A percentile compares a stretch with the other conserved stretches of the same genome.
These are phyloP conservation scores for Rhodotorula diobovata DNA, from an alignment of 768 basidiomycete species.

Conservation along the genomic window DNA sequence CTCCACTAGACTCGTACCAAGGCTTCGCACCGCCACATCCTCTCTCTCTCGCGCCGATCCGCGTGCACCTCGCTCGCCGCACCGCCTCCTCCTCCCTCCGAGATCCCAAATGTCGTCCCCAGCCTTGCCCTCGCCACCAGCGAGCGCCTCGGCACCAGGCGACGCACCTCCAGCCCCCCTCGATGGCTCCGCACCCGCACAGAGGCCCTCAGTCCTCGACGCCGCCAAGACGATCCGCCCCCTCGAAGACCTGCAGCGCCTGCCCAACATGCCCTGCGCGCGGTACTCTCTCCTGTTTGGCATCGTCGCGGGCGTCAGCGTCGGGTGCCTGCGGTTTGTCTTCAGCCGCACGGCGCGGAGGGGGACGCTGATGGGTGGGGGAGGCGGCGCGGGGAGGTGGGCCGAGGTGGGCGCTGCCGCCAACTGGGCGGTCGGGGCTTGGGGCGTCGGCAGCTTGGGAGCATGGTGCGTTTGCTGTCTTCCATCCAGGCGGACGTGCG, in stretches of 20 bases:
- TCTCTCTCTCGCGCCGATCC: no score
- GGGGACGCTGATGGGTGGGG: conserved; percentile 10
- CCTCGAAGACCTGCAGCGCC: conserved; percentile 30
- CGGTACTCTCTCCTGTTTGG: conserved; percentile 35
- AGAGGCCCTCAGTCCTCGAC: conserved; percentile 24
- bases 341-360: conserved; percentile 14
- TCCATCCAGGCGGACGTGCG: no score
- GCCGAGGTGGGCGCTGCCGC: conserved; percentile 16
- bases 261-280: conserved; percentile 37
- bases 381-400: conserved; percentile 1
- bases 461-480: conserved; percentile 34
- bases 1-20: no score
- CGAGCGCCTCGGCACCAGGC: no score
- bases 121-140: no score
- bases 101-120: no score
- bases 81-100: no score
- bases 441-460: conserved; percentile 34
- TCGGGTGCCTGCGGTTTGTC: conserved; percentile 36
- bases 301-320: conserved; percentile 33
- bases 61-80: no score
- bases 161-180: no score
- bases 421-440: conserved; percentile 38
- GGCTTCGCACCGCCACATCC: no score
- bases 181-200: neutral
- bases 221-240: conserved; percentile 34